Base-by-base conservation (phyloP, 2,329 filamentous ascomycete genomes). In the Bisporella sp. region DNA sequence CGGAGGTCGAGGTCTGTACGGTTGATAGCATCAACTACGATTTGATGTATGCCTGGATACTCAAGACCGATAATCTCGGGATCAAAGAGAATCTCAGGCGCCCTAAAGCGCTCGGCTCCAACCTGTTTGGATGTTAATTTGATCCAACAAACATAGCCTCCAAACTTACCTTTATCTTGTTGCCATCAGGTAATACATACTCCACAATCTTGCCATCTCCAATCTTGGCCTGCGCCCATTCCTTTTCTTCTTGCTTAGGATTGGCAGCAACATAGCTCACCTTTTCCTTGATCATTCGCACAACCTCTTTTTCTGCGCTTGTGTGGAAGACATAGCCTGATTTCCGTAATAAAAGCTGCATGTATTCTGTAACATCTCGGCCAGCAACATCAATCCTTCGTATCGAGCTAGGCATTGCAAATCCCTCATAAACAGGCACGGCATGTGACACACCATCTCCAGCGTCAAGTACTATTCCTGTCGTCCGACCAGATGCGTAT, bases 241-340 rank as follows among this genome's bases (percentile, higher is more conserved):
- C 93, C 71, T 96, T 96, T 73, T 99, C 93, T 69, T 99, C 93
- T 61, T 87, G 90, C 66, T 86, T 85, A 6, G 93, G 91, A 68
- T 97, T 91, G 47, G 87, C 73, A 29, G 93, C 90, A 39, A 99
- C 86, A 67, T 97, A 99, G 51, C 88, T 87, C 45, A 89, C 85
- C 65, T 87, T 88, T 76, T 99, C 93, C 73, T 99, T 99, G 73
- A 99, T 96, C 69, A 89, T 79, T 58, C 92, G 82, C 51, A 99
- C 93, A n/a, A 96, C 90, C 72, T 99, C 93, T 74, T 99, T 99
- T 76, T 99, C 93, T 9, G 93, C 93, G 66, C 90, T 96, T 13
- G 93, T 99, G 71, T 97, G 92, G 68, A 99, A 95, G 13, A 96
- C 82, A 66, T 93, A 89, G 46, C 93, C 93, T 61, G 84, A 88